These are phyloP conservation scores for Verticillium nubilum DNA, from an alignment of 2,329 filamentous ascomycete species.

Conservation along the genomic window DNA sequence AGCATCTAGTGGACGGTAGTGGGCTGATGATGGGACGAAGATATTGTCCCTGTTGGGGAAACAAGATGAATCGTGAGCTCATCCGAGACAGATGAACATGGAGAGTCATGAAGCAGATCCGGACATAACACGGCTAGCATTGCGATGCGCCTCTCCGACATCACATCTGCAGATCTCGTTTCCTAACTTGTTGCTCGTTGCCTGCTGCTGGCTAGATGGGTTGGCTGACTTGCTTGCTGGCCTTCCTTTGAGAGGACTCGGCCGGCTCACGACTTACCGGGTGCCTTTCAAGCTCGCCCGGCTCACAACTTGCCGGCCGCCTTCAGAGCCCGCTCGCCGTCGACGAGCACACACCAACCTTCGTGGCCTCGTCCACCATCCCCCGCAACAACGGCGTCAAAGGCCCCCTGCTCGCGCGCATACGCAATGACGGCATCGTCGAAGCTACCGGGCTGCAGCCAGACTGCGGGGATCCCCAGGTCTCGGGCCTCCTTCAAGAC, in stretches of 20 bases:
- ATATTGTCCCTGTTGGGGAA: neutral
- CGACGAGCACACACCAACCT: conserved; percentile 84
- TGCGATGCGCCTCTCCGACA: neutral
- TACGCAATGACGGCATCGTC: conserved; percentile 69
- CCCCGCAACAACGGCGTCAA: conserved; percentile 64
- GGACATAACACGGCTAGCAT: neutral
- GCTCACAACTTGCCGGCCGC: conserved; percentile 47
- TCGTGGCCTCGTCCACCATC: conserved; percentile 61
- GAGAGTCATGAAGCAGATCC: neutral
- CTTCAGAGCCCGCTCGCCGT: conserved; percentile 63
- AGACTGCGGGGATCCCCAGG: conserved; percentile 69
- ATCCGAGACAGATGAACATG: neutral
- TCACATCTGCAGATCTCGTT: neutral
- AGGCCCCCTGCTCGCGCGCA: conserved; percentile 55
- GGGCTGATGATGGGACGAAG: neutral
- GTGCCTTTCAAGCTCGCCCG: neutral
- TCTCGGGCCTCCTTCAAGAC: conserved; percentile 73
- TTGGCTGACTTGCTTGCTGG: too few species aligned
- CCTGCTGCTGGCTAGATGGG: neutral
- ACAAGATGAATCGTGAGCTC: neutral
- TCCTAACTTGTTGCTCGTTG: neutral
- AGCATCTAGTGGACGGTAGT: neutral
- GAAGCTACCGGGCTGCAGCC: conserved; percentile 88
- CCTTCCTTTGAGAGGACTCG: neutral
- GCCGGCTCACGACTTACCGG: neutral